Evolutionary conservation across 345 rosid genomes (phyloP), one percentile per base, ranked within the genome.

Genomic region (Punica granatum): DNA sequence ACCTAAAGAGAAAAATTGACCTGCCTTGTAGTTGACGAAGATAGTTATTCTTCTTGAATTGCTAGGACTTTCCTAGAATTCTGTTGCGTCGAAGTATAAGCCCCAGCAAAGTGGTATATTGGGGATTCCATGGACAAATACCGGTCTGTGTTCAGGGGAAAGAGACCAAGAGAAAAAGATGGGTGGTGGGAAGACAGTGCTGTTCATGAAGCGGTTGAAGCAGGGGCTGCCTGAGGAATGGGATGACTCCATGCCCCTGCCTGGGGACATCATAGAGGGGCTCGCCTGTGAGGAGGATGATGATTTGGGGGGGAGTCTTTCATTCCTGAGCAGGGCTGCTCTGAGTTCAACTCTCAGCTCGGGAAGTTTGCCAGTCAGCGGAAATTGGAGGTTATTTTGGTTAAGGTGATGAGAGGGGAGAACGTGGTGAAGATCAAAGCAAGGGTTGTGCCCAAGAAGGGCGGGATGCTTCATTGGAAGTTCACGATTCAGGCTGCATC

Each of bases 191-290:
- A 69, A 69, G 58, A 83, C 66, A 12, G 31, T 81, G 51, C 69
- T 83, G 71, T 83, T 81, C 25, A 80, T 79, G 61, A 76, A 69
- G 64, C 26, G 28, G n/a, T 83, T 81, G 76, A 81, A 85, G 77
- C 84, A 83, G 74, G 76, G 74, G 71, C 74, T 41, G 48, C 2
- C 63, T 0, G 82, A 79, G 60, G 80, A 83, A 32, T 85, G 86
- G 83, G 81, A 81, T 1, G 80, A 79, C 51, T 69, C 71, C 76
- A 70, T 81, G 85, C 87, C 76, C 3, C 80, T 83, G 77, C 85
- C 76, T 0, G 85, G 84, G 43, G 87, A 85, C 67, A 79, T 82
- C 16, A 74, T 81, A 41, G 87, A 81, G 58, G 90, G 84, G 3
- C 70, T 79, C 39, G 75, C 69, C 1, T 69, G 70, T 64, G 71